Evolutionary conservation across 83 land plant species (phyloP), one percentile per base, ranked within the genome.

Genomic region (Picea abies): DNA sequence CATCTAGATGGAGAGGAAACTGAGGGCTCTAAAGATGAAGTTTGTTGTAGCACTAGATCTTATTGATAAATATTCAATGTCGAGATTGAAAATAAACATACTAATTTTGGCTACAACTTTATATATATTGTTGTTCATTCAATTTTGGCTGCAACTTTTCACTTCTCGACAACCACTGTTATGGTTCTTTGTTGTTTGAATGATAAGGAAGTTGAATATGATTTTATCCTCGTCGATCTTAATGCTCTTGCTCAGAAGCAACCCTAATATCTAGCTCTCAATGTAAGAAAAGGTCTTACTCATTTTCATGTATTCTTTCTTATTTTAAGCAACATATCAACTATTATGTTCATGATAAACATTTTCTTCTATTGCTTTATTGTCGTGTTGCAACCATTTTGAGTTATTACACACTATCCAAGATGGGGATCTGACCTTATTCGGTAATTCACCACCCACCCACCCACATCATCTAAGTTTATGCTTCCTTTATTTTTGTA

Each of bases 121-220:
- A 7, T 8, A 47, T 47, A 5, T 47, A 8, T 47, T 7, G 52
- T 47, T 47, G 52, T 47, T n/a, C n/a, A n/a, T n/a, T n/a, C n/a
- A n/a, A n/a, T n/a, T n/a, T n/a, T n/a, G n/a, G n/a, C n/a, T n/a
- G n/a, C n/a, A n/a, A n/a, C n/a, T n/a, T n/a, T n/a, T 22, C 58
- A 86, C 7, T 47, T 84, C 35, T 92, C 94, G 5, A 80, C 86
- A 9, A 65, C 79, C 84, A 88, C 91, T 5, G 72, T 22, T 26
- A 69, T 91, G 61, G 91, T 84, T 4, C 22, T 82, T 4, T 84
- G 88, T 4, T 61, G 79, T 15, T 85, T 93, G 11, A 20, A 79
- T 39, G 95, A 93, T 87, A 88, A 89, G 79, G 88, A 82, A 11
- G 68, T 89, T 17, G 93, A 89, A 5, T 93, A 82, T 82, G 89